A percentile compares a stretch with the other conserved stretches of the same genome.
Evolutionary conservation across 768 basidiomycete genomes (phyloP).

Genomic region (Tubosaeta sp.): DNA sequence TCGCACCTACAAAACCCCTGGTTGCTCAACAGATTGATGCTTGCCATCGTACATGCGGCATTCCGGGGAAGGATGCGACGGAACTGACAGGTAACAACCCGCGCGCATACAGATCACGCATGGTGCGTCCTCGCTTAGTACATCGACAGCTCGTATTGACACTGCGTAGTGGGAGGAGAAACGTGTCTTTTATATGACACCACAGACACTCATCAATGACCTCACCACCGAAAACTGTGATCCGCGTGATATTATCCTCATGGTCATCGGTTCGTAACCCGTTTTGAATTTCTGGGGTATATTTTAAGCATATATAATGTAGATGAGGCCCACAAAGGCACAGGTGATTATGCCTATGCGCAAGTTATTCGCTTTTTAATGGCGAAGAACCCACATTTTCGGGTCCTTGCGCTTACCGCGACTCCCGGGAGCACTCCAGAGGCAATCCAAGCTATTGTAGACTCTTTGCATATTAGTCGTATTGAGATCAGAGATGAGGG

Average conservation of each 20-base stretch:
- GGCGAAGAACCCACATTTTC: conserved; percentile 91
- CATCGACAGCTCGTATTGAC: not conserved
- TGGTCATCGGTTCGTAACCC: conserved; percentile 71
- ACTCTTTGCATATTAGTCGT: conserved; percentile 88
- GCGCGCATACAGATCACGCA: conserved; percentile 47
- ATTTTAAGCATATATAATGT: conserved; percentile 1
- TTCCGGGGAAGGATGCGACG: conserved; percentile 78
- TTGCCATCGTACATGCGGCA: conserved; percentile 90
- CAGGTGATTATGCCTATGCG: conserved; percentile 90
- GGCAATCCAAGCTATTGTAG: conserved; percentile 87
- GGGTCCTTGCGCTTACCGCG: conserved; percentile 89
- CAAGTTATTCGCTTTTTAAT: conserved; percentile 85
- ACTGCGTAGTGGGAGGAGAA: conserved; percentile 67
- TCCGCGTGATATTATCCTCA: conserved; percentile 70
- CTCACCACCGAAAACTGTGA: conserved; percentile 70
- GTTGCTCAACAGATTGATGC: conserved; percentile 94
- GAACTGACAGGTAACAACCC: conserved; percentile 82
- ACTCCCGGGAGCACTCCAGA: conserved; percentile 87
- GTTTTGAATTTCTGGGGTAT: not conserved
- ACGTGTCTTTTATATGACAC: conserved; percentile 92
- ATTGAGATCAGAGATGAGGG: conserved; percentile 94
- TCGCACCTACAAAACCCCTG: conserved; percentile 94
- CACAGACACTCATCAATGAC: conserved; percentile 92
- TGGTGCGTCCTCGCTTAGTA: conserved; percentile 41
- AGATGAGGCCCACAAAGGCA: conserved; percentile 96